These are phyloP conservation scores for Boletus subcaerulescens DNA, from an alignment of 768 basidiomycete genomes.

Conservation along the genomic window DNA sequence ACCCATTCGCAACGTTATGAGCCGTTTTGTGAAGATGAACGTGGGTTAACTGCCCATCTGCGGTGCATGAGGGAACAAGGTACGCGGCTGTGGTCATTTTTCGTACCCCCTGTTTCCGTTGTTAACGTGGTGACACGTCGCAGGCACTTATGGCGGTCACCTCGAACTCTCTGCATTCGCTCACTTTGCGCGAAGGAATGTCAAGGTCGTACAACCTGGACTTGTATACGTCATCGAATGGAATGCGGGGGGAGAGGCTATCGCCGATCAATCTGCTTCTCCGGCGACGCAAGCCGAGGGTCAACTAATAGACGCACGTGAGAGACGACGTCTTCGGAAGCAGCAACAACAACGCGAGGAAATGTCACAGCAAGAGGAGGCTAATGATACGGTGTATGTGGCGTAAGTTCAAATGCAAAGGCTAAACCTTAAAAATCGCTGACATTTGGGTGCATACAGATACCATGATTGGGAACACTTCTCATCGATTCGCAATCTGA, in stretches of 20 bases:
- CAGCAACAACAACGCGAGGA: conserved; percentile 34
- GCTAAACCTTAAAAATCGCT: conserved; percentile 1
- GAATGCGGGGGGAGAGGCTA: conserved; percentile 54
- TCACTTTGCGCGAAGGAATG: conserved; percentile 69
- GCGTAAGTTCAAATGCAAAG: conserved; percentile 58
- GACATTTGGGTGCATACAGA: conserved; percentile 35
- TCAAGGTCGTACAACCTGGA: conserved; percentile 92
- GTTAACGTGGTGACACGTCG: conserved; percentile 12
- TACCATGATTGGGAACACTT: conserved; percentile 97
- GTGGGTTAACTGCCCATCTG: conserved; percentile 72
- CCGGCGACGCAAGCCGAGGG: conserved; percentile 25
- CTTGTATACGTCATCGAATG: conserved; percentile 89
- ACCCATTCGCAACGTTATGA: conserved; percentile 68
- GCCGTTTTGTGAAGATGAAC: conserved; percentile 83
- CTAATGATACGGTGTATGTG: conserved; percentile 63
- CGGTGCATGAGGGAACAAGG: conserved; percentile 77
- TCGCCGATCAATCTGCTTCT: conserved; percentile 26
- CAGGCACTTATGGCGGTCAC: conserved; percentile 89
- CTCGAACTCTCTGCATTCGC: conserved; percentile 93
- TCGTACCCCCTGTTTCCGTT: conserved; percentile 10
- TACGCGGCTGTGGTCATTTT: conserved; percentile 29
- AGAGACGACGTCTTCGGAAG: conserved; percentile 42
- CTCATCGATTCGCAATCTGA: conserved; percentile 85
- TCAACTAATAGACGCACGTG: conserved; percentile 36
- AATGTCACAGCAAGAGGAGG: conserved; percentile 17